Base-by-base conservation (phyloP, 2,329 filamentous ascomycete species). In the Madurella fahalii region DNA sequence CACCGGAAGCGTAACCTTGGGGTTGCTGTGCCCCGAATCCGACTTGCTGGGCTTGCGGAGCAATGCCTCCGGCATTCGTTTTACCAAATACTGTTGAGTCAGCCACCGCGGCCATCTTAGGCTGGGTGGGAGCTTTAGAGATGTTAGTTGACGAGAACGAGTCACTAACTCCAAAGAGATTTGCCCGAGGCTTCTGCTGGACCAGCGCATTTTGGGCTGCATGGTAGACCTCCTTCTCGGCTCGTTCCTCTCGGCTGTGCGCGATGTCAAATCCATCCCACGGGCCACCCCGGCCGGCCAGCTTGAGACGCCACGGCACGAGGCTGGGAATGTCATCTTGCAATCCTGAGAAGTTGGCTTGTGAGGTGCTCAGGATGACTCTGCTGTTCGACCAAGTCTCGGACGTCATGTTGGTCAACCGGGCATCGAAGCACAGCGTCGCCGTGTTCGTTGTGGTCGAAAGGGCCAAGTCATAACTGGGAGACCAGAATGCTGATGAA, bases 301-400 rank as follows among this genome's bases (percentile, higher is more conserved):
- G 68, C 54, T 75, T 76, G 59, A 87, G 72, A 47, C 72, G 76
- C 84, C 84, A 87, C 0, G 80, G 74, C 1, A 72, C 65, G 37
- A 87, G 73, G 4, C 67, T 69, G 0, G 84, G 84, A 1, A 83
- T 77, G 12, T 69, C 68, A 54, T 85, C 79, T 20, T 78, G 74
- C 2, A 85, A 69, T 1, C 78, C 77, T 1, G 78, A 74, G 50
- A 81, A 83, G 5, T 75, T 76, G 3, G 83, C 79, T 62, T 86
- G 81, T 0, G 82, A 85, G 0, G 82, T 86, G 2, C 84, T 86
- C 5, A 87, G 75, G 0, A 76, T 77, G 39, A 87, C 69, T 58
- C 78, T 80, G 65, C 81, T 79, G 67, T 81, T 77, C 31, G 71
- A 72, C 84, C 84, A 87, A 0, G 77, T 81, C 69, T 87, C 84